Evolutionary conservation across 2,329 filamentous ascomycete genomes (phyloP), one percentile per base, ranked within the genome.

Genomic region (Monilinia laxa): DNA sequence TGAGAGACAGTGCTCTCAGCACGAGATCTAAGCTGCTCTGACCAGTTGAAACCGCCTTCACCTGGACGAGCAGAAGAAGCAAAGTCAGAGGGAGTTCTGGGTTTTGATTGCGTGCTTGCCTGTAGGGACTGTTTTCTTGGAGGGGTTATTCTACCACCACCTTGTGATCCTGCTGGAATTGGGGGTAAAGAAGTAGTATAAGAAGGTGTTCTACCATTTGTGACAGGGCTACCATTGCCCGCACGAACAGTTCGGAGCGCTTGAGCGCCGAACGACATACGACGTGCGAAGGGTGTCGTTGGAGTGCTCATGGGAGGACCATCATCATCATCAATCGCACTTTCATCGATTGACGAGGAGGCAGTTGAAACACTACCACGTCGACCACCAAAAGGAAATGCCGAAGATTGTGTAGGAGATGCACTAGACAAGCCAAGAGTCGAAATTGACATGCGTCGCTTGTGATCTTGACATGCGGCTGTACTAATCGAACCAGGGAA

Each of bases 1-100:
- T 75, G 73, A 55, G 84, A 79, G 67, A 89, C 84, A 74, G 87
- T 89, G 79, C 92, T 93, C 81, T 96, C 92, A 74, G 93, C 93
- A 77, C 93, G 90, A 75, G 89, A 90, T 79, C 93, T 92, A 83
- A 97, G 87, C 82, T 96, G 93, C 82, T 97, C 94, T 77, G 92
- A 92, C 90, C 94, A 97, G 81, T 96, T 96, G 85, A 96, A 97
- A 79, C 91, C 92, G 84, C 68, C 68, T 78, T 91, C 92, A 73
- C 95, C 92, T 84, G 92, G 90, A 93, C 86, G 80, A 80, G 84
- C 85, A 81, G 80, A 79, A 75, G 78, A 76, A 78, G 80, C 79
- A 81, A 80, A 80, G 87, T 90, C 85, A 90, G 88, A 87, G 85
- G 81, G 78, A 79, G 82, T 80, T 87, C 80, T 81, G 73, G 81